Evolutionary conservation across 2,329 filamentous ascomycete genomes (phyloP).

Genomic region (Cladophialophora psammophila): DNA sequence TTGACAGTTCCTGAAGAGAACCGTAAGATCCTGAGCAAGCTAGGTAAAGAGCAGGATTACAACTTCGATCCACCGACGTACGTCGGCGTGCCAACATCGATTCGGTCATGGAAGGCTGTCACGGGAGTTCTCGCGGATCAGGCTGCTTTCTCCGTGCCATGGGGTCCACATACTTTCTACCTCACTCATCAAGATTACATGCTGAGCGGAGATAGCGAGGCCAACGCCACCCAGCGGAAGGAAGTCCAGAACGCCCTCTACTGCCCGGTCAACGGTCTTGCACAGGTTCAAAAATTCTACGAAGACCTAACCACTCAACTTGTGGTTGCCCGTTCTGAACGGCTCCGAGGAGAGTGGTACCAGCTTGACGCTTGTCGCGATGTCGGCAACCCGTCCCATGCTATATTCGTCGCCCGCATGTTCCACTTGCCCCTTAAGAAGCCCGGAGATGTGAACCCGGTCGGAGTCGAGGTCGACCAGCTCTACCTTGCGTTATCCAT

Average conservation of each 20-base stretch:
- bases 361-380: constrained; percentile 44
- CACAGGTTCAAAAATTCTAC: constrained; percentile 57
- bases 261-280: constrained; percentile 53
- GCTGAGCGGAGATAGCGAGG: constrained; percentile 54
- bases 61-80: constrained; percentile 47
- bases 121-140: constrained; percentile 53
- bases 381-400: constrained; percentile 44
- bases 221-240: constrained; percentile 52
- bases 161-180: constrained; percentile 47
- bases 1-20: constrained; percentile 58
- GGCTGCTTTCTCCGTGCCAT: constrained; percentile 56
- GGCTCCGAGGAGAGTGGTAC: constrained; percentile 43
- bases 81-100: constrained; percentile 47
- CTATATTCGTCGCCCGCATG: constrained; percentile 43
- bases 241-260: constrained; percentile 51
- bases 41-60: constrained; percentile 53
- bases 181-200: constrained; percentile 55
- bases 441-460: constrained; percentile 35
- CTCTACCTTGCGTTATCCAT: constrained; percentile 42
- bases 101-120: constrained; percentile 56
- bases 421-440: constrained; percentile 43
- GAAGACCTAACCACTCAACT: constrained; percentile 53
- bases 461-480: constrained; percentile 39
- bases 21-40: constrained; percentile 50
- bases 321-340: constrained; percentile 43